Percentiles rank a stretch among this genome's conserved stretches.
Evolutionary conservation across 2,329 filamentous ascomycete species (phyloP).

Genomic region (Myrmaecium sp.): DNA sequence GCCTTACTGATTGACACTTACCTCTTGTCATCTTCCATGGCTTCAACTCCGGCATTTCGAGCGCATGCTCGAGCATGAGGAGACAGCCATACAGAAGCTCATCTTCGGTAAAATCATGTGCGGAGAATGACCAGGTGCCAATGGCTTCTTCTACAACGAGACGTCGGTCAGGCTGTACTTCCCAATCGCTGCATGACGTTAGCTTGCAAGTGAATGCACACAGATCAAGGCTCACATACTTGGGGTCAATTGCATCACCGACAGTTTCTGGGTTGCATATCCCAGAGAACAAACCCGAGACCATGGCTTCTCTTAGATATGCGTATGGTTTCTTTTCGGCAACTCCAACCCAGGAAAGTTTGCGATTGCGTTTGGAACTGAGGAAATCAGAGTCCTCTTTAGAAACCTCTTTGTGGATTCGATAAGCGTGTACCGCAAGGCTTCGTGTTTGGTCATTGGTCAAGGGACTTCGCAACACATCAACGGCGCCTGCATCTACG

Average conservation of each 20-base stretch:
- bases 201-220: conserved; percentile 6
- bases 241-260: conserved; percentile 44
- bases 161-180: conserved; percentile 49
- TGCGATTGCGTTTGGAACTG: conserved; percentile 57
- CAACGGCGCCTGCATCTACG: conserved; percentile 70
- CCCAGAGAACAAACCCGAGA: conserved; percentile 73
- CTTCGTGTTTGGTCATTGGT: conserved; percentile 56
- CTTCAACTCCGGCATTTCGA: conserved; percentile 65
- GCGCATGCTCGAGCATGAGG: conserved; percentile 76
- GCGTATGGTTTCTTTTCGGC: conserved; percentile 74
- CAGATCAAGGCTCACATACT: conserved; percentile 24
- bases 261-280: conserved; percentile 59
- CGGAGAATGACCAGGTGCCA: conserved; percentile 73
- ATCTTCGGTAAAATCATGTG: conserved; percentile 78
- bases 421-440: conserved; percentile 69
- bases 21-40: conserved; percentile 64
- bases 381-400: conserved; percentile 57
- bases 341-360: conserved; percentile 82
- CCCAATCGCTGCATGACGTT: conserved; percentile 36
- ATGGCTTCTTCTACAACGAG: conserved; percentile 50
- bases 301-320: conserved; percentile 84
- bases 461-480: conserved; percentile 70
- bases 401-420: conserved; percentile 58
- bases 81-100: conserved; percentile 75
- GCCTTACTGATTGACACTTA: conserved; percentile 19